Percentiles rank a stretch among this genome's conserved stretches.
phyloP scores from a whole-genome alignment of 768 basidiomycete species.

The Auricularia auricula-judae region DNA sequence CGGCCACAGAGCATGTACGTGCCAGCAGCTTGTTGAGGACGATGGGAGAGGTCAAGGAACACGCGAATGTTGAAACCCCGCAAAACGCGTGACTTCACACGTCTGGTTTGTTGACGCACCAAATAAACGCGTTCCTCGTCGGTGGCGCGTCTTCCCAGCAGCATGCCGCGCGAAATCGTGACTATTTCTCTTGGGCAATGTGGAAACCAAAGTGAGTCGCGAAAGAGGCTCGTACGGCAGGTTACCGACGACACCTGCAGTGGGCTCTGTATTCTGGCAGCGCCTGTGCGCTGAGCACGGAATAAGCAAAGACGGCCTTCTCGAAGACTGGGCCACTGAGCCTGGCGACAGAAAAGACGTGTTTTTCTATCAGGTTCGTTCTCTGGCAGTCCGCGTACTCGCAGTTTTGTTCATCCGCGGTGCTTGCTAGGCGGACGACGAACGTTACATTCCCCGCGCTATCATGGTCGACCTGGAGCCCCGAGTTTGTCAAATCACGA shows the following conservation, averaged over 20 bases:
- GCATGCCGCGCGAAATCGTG: conserved; percentile 76
- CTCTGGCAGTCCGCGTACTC: background rate
- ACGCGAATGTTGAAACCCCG: background rate
- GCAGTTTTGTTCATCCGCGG: background rate
- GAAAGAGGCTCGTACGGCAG: conserved; percentile 9
- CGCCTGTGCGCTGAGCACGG: conserved; percentile 98
- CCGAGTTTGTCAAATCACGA: conserved; percentile 42
- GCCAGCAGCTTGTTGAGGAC: too few species aligned
- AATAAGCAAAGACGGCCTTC: conserved; percentile 87
- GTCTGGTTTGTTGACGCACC: background rate
- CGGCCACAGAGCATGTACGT: too few species aligned
- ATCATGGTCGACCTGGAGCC: conserved; percentile 96
- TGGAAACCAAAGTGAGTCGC: conserved; percentile 72
- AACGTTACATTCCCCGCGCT: conserved; percentile 95
- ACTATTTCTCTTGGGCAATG: conserved; percentile 84
- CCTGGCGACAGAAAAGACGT: conserved; percentile 98
- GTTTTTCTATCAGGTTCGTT: conserved; percentile 77
- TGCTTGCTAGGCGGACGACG: conserved; percentile 68
- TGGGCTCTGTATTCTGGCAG: conserved; percentile 98
- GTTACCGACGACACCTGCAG: conserved; percentile 28
- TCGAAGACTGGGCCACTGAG: conserved; percentile 95
- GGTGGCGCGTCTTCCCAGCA: background rate
- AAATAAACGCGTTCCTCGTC: background rate
- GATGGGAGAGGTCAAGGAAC: too few species aligned
- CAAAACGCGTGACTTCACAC: too few species aligned